Base-by-base conservation (phyloP, 2,329 filamentous ascomycete genomes). In the Dactylellina sp. region DNA sequence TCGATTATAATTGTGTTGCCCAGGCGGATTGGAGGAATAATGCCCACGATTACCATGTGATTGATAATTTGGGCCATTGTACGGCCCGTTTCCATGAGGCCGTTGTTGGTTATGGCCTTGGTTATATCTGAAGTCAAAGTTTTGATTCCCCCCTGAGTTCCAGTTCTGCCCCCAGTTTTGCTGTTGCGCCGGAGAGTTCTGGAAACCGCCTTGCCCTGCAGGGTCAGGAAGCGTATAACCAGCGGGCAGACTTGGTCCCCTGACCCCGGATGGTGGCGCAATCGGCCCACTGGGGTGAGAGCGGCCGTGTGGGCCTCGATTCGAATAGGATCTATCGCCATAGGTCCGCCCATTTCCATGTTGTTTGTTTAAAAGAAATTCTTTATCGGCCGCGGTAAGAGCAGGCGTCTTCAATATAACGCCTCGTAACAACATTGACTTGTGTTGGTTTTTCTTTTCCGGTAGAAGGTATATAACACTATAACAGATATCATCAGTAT, bases 341-440 rank as follows among this genome's bases (percentile, higher is more conserved):
- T 88, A 88, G 52, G 86, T 87, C 60, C 92, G 86, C n/a, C 91
- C 89, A 20, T 86, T 84, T 72, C 87, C 86, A 62, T 86, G 84
- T 35, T 89, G 84, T 79, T 90, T 89, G 60, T 86, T 85, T 79
- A 88, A 88, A 46, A 93, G 86, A 6, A 86, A 85, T 76, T 93
- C 89, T 61, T 94, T 88, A 79, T 97, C 93, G 70, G 86, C 87
- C 35, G 87, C 85, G 66, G 91, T 90, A 0, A 99, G 86, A 7
- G 88, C 89, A 1, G 91, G 88, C 1, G 85, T 82, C 2, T 91
- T 88, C 65, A 93, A 85, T 78, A 89, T 88, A 40, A 93, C 89
- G 11, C 95, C 95, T 1, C 92, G 89, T 37, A 99, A 85, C 12
- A 99, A 86, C 91, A 97, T 96, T 4, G 93, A 97, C 80, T 97